Conservation (phyloP, 257 asterid species). For the Solanum chilense region DNA sequence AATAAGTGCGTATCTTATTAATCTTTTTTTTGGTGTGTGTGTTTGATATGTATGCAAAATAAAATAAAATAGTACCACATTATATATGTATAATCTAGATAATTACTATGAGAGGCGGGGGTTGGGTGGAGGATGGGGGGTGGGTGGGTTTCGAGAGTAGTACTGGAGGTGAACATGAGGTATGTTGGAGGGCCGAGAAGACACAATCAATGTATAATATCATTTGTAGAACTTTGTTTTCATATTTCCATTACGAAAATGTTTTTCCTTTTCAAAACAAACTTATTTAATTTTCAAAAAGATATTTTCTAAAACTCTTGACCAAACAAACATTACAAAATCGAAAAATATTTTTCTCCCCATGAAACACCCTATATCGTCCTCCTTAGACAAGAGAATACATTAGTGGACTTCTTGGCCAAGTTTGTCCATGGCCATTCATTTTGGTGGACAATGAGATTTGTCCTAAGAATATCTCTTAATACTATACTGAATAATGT, state of each 20-base stretch:
- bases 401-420: neutral
- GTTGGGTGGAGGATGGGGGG: neutral
- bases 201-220: neutral
- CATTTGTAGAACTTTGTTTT: neutral
- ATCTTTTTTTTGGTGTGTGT: no score
- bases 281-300: no score
- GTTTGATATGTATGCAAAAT: neutral
- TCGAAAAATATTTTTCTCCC: neutral
- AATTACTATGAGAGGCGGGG: no score
- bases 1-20: neutral
- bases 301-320: neutral
- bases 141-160: neutral
- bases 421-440: neutral
- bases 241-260: no score
- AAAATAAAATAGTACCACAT: no score
- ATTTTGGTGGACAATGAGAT: neutral
- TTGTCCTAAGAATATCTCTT: neutral
- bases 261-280: no score
- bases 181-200: neutral
- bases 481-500: neutral
- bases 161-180: neutral
- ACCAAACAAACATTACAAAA: no score
- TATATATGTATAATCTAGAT: no score
- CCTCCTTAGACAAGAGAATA: neutral
- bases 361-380: fast-evolving